Conservation (phyloP, 208 protist species). For the Leishmania arabica region DNA sequence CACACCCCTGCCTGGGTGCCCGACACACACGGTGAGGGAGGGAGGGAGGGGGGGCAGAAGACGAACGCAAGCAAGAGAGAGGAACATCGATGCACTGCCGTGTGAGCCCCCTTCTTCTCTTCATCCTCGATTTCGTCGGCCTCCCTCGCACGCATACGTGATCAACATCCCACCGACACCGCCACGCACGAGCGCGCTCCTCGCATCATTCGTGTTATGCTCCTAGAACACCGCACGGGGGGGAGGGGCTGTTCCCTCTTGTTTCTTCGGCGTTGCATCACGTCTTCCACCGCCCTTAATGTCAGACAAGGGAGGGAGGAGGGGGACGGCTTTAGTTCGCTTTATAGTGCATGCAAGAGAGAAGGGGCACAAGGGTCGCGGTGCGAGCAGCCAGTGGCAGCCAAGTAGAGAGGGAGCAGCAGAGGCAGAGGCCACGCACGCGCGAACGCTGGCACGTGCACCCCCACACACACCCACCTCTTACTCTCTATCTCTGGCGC, state of each 20-base stretch:
- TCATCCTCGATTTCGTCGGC: neutral
- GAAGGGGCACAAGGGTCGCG: neutral
- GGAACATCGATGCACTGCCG: neutral
- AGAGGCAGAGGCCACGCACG: neutral
- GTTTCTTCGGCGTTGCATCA: neutral
- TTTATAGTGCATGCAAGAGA: neutral
- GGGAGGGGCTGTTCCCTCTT: neutral
- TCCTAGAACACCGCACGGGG: neutral
- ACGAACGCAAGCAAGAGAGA: neutral
- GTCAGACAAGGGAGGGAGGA: neutral
- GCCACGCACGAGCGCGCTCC: neutral
- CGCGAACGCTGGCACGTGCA: neutral
- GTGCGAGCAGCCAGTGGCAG: neutral
- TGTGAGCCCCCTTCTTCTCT: neutral
- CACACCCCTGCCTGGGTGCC: too few species aligned
- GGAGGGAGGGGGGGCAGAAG: neutral
- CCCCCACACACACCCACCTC: neutral
- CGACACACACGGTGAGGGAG: neutral
- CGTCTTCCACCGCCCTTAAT: neutral
- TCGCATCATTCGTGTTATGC: neutral
- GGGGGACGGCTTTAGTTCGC: neutral
- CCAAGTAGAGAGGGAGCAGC: neutral
- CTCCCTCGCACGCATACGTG: neutral
- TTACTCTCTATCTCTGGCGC: neutral
- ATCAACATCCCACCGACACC: neutral